These are phyloP conservation scores for Balakata baccata DNA, from an alignment of 345 rosid genomes.

Conservation along the genomic window DNA sequence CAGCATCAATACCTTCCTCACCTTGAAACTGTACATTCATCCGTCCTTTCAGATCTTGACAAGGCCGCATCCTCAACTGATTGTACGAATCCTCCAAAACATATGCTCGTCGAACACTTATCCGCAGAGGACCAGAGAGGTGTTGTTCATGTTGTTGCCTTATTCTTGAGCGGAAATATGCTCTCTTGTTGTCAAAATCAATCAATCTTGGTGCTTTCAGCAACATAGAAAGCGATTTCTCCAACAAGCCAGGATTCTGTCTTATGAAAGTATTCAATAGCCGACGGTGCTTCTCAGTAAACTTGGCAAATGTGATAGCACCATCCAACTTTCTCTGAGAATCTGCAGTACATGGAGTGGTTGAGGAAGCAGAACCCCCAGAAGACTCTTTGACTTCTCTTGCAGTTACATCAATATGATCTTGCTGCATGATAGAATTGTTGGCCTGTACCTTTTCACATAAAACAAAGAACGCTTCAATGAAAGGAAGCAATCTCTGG, in stretches of 20 bases:
- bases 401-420: conserved; percentile 61
- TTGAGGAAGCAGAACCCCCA: conserved; percentile 43
- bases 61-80: conserved; percentile 91
- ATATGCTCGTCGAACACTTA: conserved; percentile 86
- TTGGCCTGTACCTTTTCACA: conserved; percentile 83
- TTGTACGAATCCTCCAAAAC: conserved; percentile 96
- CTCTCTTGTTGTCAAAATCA: conserved; percentile 91
- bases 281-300: conserved; percentile 92
- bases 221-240: conserved; percentile 90
- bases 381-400: conserved; percentile 79
- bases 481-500: conserved; percentile 84
- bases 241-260: conserved; percentile 82
- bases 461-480: conserved; percentile 93
- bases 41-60: conserved; percentile 85
- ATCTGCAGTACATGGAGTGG: conserved; percentile 39
- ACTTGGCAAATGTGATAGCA: conserved; percentile 70
- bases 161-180: conserved; percentile 90
- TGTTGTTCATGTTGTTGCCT: conserved; percentile 88
- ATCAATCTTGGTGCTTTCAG: conserved; percentile 89
- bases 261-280: conserved; percentile 84
- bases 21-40: conserved; percentile 95
- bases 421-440: conserved; percentile 54
- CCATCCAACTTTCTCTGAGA: conserved; percentile 73
- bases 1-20: conserved; percentile 99
- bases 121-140: conserved; percentile 83